A percentile compares a stretch with the other conserved stretches of the same genome.
phyloP scores from a whole-genome alignment of 768 basidiomycete species.

The Fibroporia radiculosa region DNA sequence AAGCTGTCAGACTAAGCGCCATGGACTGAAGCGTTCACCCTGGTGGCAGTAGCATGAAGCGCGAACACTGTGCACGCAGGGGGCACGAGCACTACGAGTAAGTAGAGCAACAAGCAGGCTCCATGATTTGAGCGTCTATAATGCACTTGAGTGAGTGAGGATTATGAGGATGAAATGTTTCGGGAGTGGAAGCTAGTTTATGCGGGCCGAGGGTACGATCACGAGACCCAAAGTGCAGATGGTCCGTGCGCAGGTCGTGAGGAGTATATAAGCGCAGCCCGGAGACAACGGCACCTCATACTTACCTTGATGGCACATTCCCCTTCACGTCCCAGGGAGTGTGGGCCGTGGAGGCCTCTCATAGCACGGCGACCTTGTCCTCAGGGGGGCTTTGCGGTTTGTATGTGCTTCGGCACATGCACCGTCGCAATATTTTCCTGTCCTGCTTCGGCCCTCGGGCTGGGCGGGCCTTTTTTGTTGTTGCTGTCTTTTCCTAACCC shows the following conservation, averaged over 20 bases:
- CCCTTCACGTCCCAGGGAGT: constrained; percentile 28
- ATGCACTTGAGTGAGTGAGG: too few species aligned
- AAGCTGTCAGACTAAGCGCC: too few species aligned
- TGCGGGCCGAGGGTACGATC: too few species aligned
- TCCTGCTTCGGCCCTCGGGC: constrained; percentile 5
- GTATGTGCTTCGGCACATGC: constrained; percentile 33
- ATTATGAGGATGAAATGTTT: too few species aligned
- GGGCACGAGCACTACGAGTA: too few species aligned
- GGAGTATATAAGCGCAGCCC: constrained; percentile 3
- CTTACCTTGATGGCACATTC: constrained; percentile 27
- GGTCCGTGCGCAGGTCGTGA: constrained; percentile 10
- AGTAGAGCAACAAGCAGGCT: too few species aligned
- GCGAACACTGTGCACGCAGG: too few species aligned
- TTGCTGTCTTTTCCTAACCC: not conserved
- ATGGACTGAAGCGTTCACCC: too few species aligned
- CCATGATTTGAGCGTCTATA: too few species aligned
- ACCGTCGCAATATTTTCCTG: constrained; percentile 22
- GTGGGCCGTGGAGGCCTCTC: constrained; percentile 28
- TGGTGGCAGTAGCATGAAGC: too few species aligned
- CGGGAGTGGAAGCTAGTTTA: too few species aligned
- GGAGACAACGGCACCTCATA: constrained; percentile 16
- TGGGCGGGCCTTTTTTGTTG: constrained; percentile 5
- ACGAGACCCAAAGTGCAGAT: not conserved
- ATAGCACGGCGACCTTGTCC: constrained; percentile 53
- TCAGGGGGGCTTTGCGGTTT: constrained; percentile 34